Conservation (phyloP, 257 asterid genomes). For the Schizonepeta tenuifolia region DNA sequence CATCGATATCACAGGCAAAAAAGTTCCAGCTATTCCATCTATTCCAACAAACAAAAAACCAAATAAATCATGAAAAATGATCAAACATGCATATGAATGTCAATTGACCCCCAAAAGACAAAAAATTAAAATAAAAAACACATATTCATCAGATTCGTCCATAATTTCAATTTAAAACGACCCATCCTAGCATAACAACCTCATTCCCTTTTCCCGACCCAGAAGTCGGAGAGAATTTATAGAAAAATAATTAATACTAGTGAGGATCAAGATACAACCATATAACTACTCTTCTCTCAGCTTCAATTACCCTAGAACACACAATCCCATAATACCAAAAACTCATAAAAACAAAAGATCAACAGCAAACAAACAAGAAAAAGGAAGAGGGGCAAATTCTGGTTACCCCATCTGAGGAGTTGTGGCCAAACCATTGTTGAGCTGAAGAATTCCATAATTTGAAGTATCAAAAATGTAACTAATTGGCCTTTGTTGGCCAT, state of each 20-base stretch:
- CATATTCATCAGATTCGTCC: slow-evolving; percentile 7
- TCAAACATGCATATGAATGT: slow-evolving; percentile 10
- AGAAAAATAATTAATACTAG: background rate
- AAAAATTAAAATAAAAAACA: background rate
- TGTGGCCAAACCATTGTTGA: slow-evolving; percentile 72
- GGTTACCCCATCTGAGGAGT: slow-evolving; percentile 97
- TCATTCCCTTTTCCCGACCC: slow-evolving; percentile 15
- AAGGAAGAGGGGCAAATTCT: background rate
- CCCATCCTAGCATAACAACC: background rate
- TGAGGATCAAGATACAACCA: slow-evolving; percentile 4
- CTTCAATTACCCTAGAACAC: slow-evolving; percentile 5
- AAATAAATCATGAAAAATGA: background rate
- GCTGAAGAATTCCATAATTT: slow-evolving; percentile 74
- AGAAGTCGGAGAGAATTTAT: slow-evolving; percentile 7
- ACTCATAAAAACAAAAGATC: background rate
- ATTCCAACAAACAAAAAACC: slow-evolving; percentile 30
- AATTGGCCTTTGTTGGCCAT: slow-evolving; percentile 45
- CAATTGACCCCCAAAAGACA: background rate
- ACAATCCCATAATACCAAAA: slow-evolving; percentile 20
- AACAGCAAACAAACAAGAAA: background rate
- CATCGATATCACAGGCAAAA: slow-evolving; percentile 87
- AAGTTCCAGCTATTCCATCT: slow-evolving; percentile 98
- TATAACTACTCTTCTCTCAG: background rate
- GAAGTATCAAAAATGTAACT: slow-evolving; percentile 73
- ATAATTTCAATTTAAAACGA: background rate